A percentile compares a stretch with the other conserved stretches of the same genome.
These are phyloP conservation scores for Annulohypoxylon truncatum DNA, from an alignment of 2,329 filamentous ascomycete genomes.

Conservation along the genomic window DNA sequence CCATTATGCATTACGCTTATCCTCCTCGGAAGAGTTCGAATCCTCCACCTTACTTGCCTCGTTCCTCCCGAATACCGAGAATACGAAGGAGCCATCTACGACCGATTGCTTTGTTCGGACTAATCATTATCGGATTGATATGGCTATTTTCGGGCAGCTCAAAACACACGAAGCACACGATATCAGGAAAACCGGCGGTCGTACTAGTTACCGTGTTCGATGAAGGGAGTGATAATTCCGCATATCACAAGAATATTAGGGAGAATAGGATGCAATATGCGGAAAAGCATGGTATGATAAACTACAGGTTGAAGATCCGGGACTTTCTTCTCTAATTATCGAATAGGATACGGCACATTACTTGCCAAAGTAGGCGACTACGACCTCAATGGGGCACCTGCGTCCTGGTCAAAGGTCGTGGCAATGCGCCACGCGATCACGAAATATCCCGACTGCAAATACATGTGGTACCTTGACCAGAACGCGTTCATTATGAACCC, in stretches of 20 bases:
- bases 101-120: slow-evolving; percentile 64
- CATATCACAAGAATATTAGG: slow-evolving; percentile 78
- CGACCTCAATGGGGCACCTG: slow-evolving; percentile 69
- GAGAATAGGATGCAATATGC: slow-evolving; percentile 90
- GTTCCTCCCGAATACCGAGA: slow-evolving; percentile 65
- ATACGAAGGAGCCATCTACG: slow-evolving; percentile 73
- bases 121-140: slow-evolving; percentile 68
- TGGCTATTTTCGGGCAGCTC: slow-evolving; percentile 65
- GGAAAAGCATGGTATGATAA: slow-evolving; percentile 77
- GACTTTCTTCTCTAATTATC: slow-evolving; percentile 28
- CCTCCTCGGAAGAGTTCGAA: slow-evolving; percentile 86
- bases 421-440: slow-evolving; percentile 91
- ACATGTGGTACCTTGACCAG: slow-evolving; percentile 88
- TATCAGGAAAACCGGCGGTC: slow-evolving; percentile 67
- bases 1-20: slow-evolving; percentile 87
- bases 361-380: slow-evolving; percentile 83
- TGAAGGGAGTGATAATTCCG: slow-evolving; percentile 69
- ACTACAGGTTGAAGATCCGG: neutral
- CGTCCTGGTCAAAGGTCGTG: slow-evolving; percentile 82
- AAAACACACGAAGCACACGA: slow-evolving; percentile 48
- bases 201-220: slow-evolving; percentile 91
- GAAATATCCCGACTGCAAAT: slow-evolving; percentile 78
- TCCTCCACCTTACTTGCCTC: slow-evolving; percentile 75
- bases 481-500: slow-evolving; percentile 92
- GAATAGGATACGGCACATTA: slow-evolving; percentile 84